phyloP scores from a whole-genome alignment of 148 eudicot genomes.

The Rhododendron ferrugineum region DNA sequence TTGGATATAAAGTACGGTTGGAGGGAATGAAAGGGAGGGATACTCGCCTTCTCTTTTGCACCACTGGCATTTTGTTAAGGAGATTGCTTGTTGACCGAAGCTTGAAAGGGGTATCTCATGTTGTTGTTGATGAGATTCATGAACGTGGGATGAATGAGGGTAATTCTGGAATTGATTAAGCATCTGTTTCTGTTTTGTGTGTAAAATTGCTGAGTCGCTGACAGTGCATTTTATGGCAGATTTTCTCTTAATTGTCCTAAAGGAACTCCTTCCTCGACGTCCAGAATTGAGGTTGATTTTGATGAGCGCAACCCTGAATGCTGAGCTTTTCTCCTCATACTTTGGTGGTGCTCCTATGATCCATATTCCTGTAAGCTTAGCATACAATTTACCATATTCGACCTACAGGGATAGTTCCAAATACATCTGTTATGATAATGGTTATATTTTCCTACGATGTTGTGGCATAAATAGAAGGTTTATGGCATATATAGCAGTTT shows the following conservation, averaged over 20 bases:
- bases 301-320: slow-evolving; percentile 98
- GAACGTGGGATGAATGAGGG: slow-evolving; percentile 99
- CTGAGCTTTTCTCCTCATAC: slow-evolving; percentile 90
- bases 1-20: slow-evolving; percentile 94
- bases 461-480: not conserved
- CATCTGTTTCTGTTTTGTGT: not conserved
- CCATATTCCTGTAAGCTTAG: slow-evolving; percentile 87
- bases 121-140: slow-evolving; percentile 93
- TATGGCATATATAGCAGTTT: not conserved
- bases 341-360: slow-evolving; percentile 94
- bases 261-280: slow-evolving; percentile 88
- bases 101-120: slow-evolving; percentile 83
- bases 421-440: not conserved
- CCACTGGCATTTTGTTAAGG: slow-evolving; percentile 86
- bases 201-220: slow-evolving; percentile 11
- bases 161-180: slow-evolving; percentile 18
- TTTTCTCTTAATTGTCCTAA: slow-evolving; percentile 93
- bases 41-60: slow-evolving; percentile 94
- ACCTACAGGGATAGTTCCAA: not conserved
- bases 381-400: not conserved
- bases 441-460: not conserved
- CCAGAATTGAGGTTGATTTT: slow-evolving; percentile 86
- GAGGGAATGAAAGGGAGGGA: slow-evolving; percentile 97
- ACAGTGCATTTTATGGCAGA: slow-evolving; percentile 47
- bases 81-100: slow-evolving; percentile 83